phyloP scores from a whole-genome alignment of 2,329 filamentous ascomycete species.

The Aspergillus sp. region DNA sequence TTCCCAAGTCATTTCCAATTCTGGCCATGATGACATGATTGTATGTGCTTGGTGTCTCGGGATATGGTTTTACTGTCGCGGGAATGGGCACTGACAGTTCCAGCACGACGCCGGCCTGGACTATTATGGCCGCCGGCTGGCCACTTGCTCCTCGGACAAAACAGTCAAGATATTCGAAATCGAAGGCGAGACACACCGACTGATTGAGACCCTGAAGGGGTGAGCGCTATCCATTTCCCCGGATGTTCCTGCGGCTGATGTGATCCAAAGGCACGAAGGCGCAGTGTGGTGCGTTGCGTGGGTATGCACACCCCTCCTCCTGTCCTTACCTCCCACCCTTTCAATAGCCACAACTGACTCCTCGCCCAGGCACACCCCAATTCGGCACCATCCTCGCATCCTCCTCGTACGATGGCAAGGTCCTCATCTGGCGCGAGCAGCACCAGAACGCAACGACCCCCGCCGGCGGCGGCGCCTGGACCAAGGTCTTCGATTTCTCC shows the following conservation, averaged over 20 bases:
- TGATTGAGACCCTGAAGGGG: conserved; percentile 92
- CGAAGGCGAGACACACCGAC: conserved; percentile 79
- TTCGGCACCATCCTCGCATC: conserved; percentile 97
- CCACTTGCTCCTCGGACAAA: conserved; percentile 94
- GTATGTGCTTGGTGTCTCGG: conserved; percentile 59
- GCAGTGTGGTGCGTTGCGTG: conserved; percentile 97
- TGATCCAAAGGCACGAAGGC: conserved; percentile 67
- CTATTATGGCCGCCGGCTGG: conserved; percentile 92
- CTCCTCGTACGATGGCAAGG: conserved; percentile 92
- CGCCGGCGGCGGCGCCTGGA: conserved; percentile 52
- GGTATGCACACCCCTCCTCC: conserved; percentile 37
- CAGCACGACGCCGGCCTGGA: conserved; percentile 97
- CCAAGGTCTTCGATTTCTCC: conserved; percentile 84
- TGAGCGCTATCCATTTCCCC: conserved; percentile 33
- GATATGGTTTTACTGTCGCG: too few species aligned
- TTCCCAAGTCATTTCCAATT: conserved; percentile 68
- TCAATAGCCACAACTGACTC: neutral
- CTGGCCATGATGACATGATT: conserved; percentile 98
- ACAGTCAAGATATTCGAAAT: conserved; percentile 99
- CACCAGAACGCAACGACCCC: conserved; percentile 28
- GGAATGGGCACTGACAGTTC: too few species aligned
- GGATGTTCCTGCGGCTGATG: conserved; percentile 5
- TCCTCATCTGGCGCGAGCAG: conserved; percentile 96
- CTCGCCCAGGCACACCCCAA: conserved; percentile 69
- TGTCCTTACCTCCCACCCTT: conserved; percentile 1